Base-by-base conservation (phyloP, 148 eudicot species). In the Rhododendron vialii region DNA sequence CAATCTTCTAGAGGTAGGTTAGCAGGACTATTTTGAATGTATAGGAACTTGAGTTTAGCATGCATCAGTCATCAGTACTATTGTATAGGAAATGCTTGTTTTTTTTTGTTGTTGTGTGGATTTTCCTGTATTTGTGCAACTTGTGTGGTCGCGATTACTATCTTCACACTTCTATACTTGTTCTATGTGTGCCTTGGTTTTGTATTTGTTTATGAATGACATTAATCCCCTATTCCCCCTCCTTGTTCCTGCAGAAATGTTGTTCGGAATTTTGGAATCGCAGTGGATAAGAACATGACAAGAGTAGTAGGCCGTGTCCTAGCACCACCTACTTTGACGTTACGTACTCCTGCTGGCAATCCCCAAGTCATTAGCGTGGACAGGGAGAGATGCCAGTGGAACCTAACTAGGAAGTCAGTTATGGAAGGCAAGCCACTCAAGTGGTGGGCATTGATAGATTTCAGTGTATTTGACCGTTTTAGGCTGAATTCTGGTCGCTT, bases 391-490 rank as follows among this genome's bases (percentile, higher is more conserved):
- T 89, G 95, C 81, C 91, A 92, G 51, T 94, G 94, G 93, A 94
- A 91, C 84, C 92, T 94, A 81, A n/a, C 78, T 75, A 71, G 80
- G 3, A 92, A 88, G n/a, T 82, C 86, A 24, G 88, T 94, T 35
- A 87, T 91, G 47, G 91, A 88, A 22, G 95, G 92, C 26, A 91
- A 84, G 77, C 55, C 90, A 8, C 50, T 90, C 35, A 80, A 78
- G 33, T 88, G 90, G 3, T 94, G 94, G 96, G 96, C 93, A 17
- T 75, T 93, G 81, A 7, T 94, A 43, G 96, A 92, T 85, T 92
- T 93, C 63, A 86, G 82, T 33, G 24, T 6, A 0, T 11, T 10
- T 28, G 91, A 88, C 55, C 59, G 76, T 1, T 33, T 0, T 15
- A 85, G 77, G 76, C 63, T 90, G 14, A 47, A 85, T 43, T 28